These are phyloP conservation scores for Cryomyces minteri DNA, from an alignment of 495 filamentous ascomycete genomes.

Conservation along the genomic window DNA sequence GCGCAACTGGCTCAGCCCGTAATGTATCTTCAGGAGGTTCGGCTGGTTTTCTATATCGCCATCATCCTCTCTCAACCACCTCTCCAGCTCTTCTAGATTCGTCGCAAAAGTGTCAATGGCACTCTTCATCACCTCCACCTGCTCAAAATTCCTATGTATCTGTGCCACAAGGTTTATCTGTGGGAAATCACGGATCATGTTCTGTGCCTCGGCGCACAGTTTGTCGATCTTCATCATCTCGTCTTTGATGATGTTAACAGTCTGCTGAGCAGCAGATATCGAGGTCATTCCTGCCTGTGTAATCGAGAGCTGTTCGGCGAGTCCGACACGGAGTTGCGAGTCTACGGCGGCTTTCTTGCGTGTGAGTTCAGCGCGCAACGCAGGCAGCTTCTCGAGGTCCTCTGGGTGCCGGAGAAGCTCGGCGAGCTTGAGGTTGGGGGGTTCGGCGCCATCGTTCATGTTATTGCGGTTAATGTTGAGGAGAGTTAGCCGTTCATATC, in stretches of 20 bases:
- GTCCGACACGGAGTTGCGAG: slow-evolving; percentile 65
- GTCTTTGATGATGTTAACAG: slow-evolving; percentile 77
- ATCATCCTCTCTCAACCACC: slow-evolving; percentile 63
- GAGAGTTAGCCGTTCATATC: background rate
- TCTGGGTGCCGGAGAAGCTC: slow-evolving; percentile 55
- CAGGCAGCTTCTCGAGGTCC: slow-evolving; percentile 88
- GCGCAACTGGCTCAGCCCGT: slow-evolving; percentile 73
- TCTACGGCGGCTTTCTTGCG: slow-evolving; percentile 90
- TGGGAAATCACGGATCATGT: slow-evolving; percentile 91
- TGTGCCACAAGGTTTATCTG: slow-evolving; percentile 88
- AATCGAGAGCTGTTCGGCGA: slow-evolving; percentile 78
- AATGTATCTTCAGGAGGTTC: slow-evolving; percentile 74
- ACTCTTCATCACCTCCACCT: slow-evolving; percentile 77
- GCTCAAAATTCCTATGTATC: slow-evolving; percentile 85
- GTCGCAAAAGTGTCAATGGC: slow-evolving; percentile 73
- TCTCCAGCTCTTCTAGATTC: slow-evolving; percentile 52
- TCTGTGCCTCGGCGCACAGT: slow-evolving; percentile 86
- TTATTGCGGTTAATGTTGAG: background rate
- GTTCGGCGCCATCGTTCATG: slow-evolving; percentile 28
- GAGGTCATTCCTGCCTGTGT: slow-evolving; percentile 81
- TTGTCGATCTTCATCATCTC: slow-evolving; percentile 98
- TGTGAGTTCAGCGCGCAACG: slow-evolving; percentile 77
- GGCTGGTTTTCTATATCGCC: slow-evolving; percentile 77
- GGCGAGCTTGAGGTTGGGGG: slow-evolving; percentile 41
- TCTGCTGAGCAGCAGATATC: slow-evolving; percentile 72